Evolutionary conservation across 83 land plant species (phyloP).

Genomic region (Picea mariana): DNA sequence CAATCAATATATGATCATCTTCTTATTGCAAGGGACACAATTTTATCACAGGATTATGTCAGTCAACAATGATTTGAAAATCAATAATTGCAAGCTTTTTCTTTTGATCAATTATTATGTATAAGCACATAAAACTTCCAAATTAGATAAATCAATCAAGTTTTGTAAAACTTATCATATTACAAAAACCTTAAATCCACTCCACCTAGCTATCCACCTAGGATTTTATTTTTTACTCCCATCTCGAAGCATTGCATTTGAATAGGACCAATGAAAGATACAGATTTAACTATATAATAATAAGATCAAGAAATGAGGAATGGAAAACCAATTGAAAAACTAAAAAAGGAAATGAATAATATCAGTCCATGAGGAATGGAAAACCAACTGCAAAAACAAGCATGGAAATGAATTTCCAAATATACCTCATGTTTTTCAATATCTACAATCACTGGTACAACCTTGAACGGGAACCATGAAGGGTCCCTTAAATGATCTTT

Average conservation of each 20-base stretch:
- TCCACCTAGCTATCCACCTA: no score
- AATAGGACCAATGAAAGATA: background rate
- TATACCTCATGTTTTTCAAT: background rate
- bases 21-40: background rate
- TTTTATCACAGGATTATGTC: background rate
- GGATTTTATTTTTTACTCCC: no score
- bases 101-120: no score
- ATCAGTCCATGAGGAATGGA: background rate
- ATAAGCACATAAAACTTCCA: no score
- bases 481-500: background rate
- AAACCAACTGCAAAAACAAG: background rate
- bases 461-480: background rate
- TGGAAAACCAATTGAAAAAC: background rate
- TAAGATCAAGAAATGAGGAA: background rate
- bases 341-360: background rate
- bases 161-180: no score
- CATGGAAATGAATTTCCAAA: background rate
- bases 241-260: background rate
- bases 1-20: background rate
- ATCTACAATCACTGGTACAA: background rate
- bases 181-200: no score
- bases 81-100: background rate
- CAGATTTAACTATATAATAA: background rate
- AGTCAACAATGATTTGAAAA: background rate
- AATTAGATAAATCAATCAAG: no score